phyloP scores from a whole-genome alignment of 108 stramenopile species.

The Nannochloropsis granulata region DNA sequence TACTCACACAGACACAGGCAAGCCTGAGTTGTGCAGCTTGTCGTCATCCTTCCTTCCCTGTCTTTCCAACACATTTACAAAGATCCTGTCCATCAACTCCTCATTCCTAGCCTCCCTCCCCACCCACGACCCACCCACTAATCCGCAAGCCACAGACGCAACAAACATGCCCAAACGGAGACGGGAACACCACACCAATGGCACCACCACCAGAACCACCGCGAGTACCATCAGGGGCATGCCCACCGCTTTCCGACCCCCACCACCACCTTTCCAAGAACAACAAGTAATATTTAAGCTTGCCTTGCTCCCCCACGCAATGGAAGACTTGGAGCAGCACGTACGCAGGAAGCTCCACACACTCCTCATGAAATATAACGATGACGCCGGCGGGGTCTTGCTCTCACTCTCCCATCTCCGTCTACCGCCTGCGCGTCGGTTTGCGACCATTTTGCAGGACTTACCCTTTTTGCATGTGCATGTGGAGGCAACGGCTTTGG shows the following conservation, averaged over 20 bases:
- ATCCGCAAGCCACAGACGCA: background rate
- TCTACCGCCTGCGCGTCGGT: background rate
- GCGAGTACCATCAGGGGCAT: no score
- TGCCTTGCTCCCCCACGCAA: background rate
- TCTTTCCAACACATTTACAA: background rate
- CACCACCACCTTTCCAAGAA: background rate
- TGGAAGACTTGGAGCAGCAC: background rate
- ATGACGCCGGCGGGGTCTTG: background rate
- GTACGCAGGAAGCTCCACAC: background rate
- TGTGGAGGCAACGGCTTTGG: background rate
- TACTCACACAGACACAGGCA: no score
- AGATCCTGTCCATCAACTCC: background rate
- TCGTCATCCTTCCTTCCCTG: no score
- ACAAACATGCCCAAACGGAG: background rate
- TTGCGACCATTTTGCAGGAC: background rate
- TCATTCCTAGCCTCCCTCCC: background rate
- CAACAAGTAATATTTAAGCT: background rate
- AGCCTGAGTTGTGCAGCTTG: no score
- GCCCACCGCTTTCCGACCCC: no score
- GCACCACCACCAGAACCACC: no score
- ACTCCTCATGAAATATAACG: background rate
- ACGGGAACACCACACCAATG: background rate
- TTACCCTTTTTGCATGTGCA: background rate
- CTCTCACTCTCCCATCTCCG: background rate
- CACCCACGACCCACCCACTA: background rate